Conservation (phyloP, 805 yeast species). For the Candida piceae region DNA sequence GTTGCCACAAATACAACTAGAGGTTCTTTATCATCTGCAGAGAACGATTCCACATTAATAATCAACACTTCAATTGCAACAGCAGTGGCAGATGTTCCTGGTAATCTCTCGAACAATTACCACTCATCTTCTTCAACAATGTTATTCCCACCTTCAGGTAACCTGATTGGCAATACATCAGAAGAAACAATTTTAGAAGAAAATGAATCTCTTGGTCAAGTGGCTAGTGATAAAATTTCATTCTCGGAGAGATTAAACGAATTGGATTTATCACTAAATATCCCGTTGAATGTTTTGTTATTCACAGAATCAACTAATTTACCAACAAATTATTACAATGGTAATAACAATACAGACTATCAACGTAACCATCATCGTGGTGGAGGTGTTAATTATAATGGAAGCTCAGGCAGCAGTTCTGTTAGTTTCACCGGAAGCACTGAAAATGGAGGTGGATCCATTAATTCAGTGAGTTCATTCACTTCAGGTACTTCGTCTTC, state of each 20-base stretch:
- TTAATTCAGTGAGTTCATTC: background rate
- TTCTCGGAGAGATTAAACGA: slow-evolving; percentile 1
- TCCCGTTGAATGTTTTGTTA: background rate
- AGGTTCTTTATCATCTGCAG: background rate
- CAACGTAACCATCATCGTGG: background rate
- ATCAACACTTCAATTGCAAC: background rate
- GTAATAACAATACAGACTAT: background rate
- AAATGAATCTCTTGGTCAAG: too few relatives aligned
- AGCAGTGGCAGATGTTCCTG: background rate
- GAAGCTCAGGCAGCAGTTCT: background rate
- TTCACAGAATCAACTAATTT: background rate
- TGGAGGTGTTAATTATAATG: background rate
- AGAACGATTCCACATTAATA: slow-evolving; percentile 2
- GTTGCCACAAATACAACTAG: background rate
- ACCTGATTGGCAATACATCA: background rate
- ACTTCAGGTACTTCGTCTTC: background rate
- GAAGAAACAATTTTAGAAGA: slow-evolving; percentile 3
- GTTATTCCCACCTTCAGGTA: background rate
- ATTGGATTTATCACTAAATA: background rate
- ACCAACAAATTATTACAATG: background rate
- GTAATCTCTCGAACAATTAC: background rate
- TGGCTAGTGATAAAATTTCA: background rate
- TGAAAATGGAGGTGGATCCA: background rate
- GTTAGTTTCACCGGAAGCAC: background rate
- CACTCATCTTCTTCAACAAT: background rate